Evolutionary conservation across 2,329 filamentous ascomycete genomes (phyloP), one percentile per base, ranked within the genome.

Genomic region (Pseudopyrenochaeta lycopersici): DNA sequence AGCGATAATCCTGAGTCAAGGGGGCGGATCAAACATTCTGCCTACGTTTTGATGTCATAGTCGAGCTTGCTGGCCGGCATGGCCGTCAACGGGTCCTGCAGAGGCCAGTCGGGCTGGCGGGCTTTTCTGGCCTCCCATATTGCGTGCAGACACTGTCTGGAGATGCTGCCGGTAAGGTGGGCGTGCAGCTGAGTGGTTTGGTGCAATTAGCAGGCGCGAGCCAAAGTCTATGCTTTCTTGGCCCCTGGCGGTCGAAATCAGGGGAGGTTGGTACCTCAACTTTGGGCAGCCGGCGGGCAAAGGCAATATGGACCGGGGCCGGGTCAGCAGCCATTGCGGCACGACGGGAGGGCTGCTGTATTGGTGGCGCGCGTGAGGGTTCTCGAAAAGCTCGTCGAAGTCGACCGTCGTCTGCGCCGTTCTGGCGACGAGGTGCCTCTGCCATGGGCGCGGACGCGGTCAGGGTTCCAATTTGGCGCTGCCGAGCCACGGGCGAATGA

Each of bases 151-250:
- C 85, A 88, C 65, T 85, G 78, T 29, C 88, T 85, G 68, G 85
- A 89, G 72, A 95, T 91, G 73, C 89, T 92, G 47, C 91, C 90
- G 35, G 87, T 90, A 39, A 95, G 82, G 75, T 95, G 90, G 57
- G 91, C 90, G 67, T 95, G 91, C 47, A 94, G 84, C 88, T 92
- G 64, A 63, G 57, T 65, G 38, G 61, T 36, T 49, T 32, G 47
- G 52, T 35, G 51, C n/a, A 45, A 52, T 67, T 66, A 68, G 70
- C 64, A 58, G 63, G 64, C 63, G 61, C 60, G 58, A 62, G 64
- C 60, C 58, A 62, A 64, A 54, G 70, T 48, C 67, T 62, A 64
- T 60, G 64, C 64, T 46, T 47, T 33, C 46, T 52, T 48, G 54
- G 56, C 49, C 55, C 48, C 39, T 41, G 42, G 49, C 64, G n/a